phyloP scores from a whole-genome alignment of 2,329 filamentous ascomycete genomes.

The Huntiella abstrusa region DNA sequence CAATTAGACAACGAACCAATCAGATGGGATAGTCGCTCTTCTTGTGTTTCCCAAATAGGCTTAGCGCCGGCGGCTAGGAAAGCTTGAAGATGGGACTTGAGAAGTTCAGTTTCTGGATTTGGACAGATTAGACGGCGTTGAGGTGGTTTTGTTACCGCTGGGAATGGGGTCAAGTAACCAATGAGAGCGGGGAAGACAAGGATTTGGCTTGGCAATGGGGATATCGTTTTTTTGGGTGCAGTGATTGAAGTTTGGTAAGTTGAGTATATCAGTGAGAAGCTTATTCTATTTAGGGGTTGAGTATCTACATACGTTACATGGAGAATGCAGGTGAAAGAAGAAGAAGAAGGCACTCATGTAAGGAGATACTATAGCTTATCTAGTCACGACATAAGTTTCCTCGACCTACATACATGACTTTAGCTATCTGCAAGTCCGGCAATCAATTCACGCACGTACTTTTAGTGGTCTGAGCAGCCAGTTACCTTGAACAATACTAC shows the following conservation, averaged over 20 bases:
- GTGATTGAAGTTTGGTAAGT: too few relatives aligned
- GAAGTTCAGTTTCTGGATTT: conserved; percentile 1
- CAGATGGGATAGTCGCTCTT: background rate
- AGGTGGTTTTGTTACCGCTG: background rate
- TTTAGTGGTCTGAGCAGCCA: conserved; percentile 1
- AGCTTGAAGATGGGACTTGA: background rate
- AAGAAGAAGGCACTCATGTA: too few relatives aligned
- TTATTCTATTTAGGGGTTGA: too few relatives aligned
- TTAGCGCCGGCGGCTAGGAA: conserved; percentile 10
- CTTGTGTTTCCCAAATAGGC: conserved; percentile 2
- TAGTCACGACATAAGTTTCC: too few relatives aligned
- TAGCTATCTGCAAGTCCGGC: too few relatives aligned
- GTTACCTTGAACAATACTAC: background rate
- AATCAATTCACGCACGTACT: background rate
- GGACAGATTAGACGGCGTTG: background rate
- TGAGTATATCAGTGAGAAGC: too few relatives aligned
- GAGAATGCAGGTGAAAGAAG: too few relatives aligned
- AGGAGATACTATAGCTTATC: too few relatives aligned
- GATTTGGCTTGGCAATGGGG: background rate
- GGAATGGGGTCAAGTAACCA: background rate
- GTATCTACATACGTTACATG: too few relatives aligned
- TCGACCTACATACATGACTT: too few relatives aligned
- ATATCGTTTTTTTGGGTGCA: too few relatives aligned
- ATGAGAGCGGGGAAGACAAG: background rate
- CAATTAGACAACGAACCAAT: background rate